Percentiles rank a stretch among this genome's conserved stretches.
These are phyloP conservation scores for Cadophora malorum DNA, from an alignment of 2,329 filamentous ascomycete species.

Conservation along the genomic window DNA sequence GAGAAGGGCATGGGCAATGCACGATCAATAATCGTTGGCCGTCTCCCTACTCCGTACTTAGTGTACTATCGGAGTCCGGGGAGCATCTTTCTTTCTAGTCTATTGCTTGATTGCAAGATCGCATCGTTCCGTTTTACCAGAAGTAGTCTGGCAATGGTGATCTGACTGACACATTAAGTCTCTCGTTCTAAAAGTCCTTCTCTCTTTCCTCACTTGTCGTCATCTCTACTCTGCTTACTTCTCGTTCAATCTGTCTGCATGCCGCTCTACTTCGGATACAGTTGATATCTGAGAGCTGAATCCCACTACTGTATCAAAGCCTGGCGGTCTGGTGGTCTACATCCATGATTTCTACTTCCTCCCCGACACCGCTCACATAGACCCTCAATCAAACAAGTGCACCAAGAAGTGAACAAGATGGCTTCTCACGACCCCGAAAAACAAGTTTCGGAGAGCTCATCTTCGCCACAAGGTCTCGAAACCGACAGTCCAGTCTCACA, in stretches of 20 bases:
- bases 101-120: constrained; percentile 15
- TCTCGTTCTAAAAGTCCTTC: constrained; percentile 2
- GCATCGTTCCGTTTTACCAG: neutral
- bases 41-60: neutral
- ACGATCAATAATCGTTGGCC: neutral
- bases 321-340: neutral
- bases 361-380: constrained; percentile 9
- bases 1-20: neutral
- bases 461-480: constrained; percentile 31
- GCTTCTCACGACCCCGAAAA: constrained; percentile 32
- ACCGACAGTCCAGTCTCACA: constrained; percentile 33
- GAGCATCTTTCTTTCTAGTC: constrained; percentile 1
- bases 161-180: neutral
- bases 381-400: neutral
- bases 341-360: neutral
- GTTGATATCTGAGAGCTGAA: neutral
- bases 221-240: neutral
- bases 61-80: neutral
- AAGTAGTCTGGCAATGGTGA: neutral
- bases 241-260: neutral
- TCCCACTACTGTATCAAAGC: constrained; percentile 13
- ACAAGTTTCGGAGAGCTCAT: constrained; percentile 17
- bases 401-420: neutral
- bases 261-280: neutral
- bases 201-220: neutral